Conservation (phyloP, 768 basidiomycete genomes). For the Daedaleopsis sinensis region DNA sequence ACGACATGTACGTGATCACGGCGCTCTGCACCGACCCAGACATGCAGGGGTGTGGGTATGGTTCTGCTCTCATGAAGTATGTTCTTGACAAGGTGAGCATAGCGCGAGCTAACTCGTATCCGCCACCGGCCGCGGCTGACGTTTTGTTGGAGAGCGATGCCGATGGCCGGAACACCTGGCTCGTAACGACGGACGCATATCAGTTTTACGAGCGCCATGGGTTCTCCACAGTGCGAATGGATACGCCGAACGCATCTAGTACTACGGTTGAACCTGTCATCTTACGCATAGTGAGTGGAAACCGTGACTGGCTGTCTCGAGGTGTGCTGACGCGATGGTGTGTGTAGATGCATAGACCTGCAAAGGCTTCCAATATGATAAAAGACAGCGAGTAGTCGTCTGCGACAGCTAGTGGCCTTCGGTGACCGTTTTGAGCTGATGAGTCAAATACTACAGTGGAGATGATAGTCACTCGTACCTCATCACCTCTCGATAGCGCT, state of each 20-base stretch:
- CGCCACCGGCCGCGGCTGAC: neutral
- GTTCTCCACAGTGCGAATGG: constrained; percentile 4
- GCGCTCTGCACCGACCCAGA: constrained; percentile 12
- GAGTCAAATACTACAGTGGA: no score
- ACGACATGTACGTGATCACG: constrained; percentile 19
- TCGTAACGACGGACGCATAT: constrained; percentile 15
- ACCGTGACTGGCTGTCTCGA: no score
- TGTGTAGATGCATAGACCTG: constrained; percentile 5
- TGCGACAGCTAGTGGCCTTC: no score
- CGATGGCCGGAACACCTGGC: constrained; percentile 10
- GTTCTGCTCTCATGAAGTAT: constrained; percentile 13
- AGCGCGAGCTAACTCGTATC: no score
- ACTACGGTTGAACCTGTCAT: constrained; percentile 17
- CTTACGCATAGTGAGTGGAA: constrained; percentile 14
- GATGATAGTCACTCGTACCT: no score
- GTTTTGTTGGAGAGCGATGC: constrained; percentile 13
- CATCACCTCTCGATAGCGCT: no score
- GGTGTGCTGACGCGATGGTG: neutral
- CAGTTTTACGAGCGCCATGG: constrained; percentile 22
- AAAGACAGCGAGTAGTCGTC: neutral
- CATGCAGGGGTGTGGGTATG: constrained; percentile 20
- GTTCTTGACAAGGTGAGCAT: constrained; percentile 7
- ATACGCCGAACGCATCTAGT: constrained; percentile 13
- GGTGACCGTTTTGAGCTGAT: no score
- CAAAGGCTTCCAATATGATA: neutral